phyloP scores from a whole-genome alignment of 257 asterid genomes.

The Solanum dulcamara region DNA sequence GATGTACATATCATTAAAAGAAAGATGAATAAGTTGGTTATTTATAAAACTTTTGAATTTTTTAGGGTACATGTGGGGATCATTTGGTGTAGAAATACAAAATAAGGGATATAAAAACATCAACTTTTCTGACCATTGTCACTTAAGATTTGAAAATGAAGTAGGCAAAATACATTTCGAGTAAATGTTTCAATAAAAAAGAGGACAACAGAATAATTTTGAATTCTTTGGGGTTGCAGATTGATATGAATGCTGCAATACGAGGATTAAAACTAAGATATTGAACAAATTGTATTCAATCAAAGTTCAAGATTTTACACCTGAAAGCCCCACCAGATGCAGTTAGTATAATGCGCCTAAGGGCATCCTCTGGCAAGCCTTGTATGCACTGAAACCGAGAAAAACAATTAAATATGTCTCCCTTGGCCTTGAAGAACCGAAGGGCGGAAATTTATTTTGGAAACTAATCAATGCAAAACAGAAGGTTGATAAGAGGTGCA shows the following conservation, averaged over 20 bases:
- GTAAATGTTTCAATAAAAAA: background rate
- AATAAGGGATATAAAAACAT: background rate
- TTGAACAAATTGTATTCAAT: too few relatives aligned
- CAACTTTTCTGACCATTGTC: background rate
- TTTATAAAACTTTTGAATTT: background rate
- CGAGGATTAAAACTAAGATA: background rate
- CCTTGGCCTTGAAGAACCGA: background rate
- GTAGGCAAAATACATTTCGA: background rate
- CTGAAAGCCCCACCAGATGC: constrained; percentile 99
- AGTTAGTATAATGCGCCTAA: constrained; percentile 87
- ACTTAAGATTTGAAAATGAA: background rate
- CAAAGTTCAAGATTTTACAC: constrained; percentile 15
- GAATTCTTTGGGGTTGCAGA: background rate
- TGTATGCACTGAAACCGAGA: constrained; percentile 69
- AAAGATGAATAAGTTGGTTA: background rate
- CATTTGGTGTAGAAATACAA: background rate
- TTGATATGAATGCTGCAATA: background rate
- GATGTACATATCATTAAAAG: background rate
- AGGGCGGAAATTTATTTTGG: background rate
- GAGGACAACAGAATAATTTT: background rate
- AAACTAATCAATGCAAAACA: background rate
- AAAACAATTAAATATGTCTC: background rate
- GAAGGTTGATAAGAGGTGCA: background rate
- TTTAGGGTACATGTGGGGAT: background rate
- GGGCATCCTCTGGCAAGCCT: constrained; percentile 97